Base-by-base conservation (phyloP, 805 yeast species). In the Zygosaccharomyces gambellarensis region DNA sequence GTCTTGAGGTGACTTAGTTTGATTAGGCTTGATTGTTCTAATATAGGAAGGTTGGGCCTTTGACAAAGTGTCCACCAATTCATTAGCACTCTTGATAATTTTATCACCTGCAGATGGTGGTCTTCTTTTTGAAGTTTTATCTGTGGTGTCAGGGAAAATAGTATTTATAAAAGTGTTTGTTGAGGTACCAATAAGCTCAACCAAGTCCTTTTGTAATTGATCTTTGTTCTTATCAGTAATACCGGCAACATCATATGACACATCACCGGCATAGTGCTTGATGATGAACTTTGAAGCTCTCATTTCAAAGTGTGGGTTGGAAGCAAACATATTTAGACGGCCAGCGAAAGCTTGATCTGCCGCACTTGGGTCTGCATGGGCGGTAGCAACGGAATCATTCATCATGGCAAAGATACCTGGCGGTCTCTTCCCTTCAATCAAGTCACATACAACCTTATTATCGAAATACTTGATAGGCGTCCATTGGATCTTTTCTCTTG, bases 201-300 rank as follows among this genome's bases (percentile, higher is more conserved):
- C 76, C 61, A 94, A 73, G 70, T 90, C 97, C 64, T 87, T 85
- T 69, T 88, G 81, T 78, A 94, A 76, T 60, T 87, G 92, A 67
- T 94, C 99, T 70, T 94, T 94, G 69, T 94, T 94, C 70, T 94
- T 94, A 68, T 94, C 98, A 2, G 99, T 94, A 87, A 94, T 90
- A 5, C 87, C 85, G 28, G 76, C 72, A 46, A 90, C 83, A 54
- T 90, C 96, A 64, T 94, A 94, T 10, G 90, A 86, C 43, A 94
- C 99, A 71, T 94, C 99, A 64, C 99, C 99, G 21, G 99, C 99
- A 72, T 94, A 94, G 71, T 94, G 99, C 71, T 88, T 90, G 63
- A 94, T 81, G 48, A 94, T 73, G 58, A 94, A 94, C 67, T 94
- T 92, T 30, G 83, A 79, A 54, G 87, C 83, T 63, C 99, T 82